Percentiles rank a stretch among this genome's conserved stretches.
Conservation (phyloP, 768 basidiomycete species). For the Boletus huronensis region DNA sequence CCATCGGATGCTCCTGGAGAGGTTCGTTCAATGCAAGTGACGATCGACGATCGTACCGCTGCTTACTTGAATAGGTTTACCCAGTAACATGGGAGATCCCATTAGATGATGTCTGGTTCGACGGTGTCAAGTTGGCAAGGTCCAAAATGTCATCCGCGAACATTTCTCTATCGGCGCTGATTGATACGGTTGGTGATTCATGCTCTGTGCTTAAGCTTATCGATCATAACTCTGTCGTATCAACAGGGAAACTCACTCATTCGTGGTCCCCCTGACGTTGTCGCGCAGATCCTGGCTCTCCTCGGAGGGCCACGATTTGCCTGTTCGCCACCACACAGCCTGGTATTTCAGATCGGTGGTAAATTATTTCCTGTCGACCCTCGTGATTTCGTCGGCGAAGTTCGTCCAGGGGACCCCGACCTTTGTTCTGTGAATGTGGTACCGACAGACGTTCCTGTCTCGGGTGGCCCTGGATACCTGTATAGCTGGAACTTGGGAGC, state of each 20-base stretch:
- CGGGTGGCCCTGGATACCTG: constrained; percentile 49
- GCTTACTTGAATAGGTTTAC: constrained; percentile 41
- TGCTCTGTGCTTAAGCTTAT: neutral
- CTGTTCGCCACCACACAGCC: constrained; percentile 58
- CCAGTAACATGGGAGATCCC: constrained; percentile 71
- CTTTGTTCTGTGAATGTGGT: constrained; percentile 55
- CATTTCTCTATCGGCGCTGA: constrained; percentile 57
- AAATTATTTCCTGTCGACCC: constrained; percentile 70
- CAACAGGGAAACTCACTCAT: constrained; percentile 71
- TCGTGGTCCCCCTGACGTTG: constrained; percentile 67
- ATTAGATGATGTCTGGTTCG: constrained; percentile 68
- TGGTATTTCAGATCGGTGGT: constrained; percentile 68
- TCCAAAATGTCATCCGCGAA: constrained; percentile 47
- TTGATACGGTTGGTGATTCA: constrained; percentile 57
- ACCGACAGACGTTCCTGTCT: constrained; percentile 57
- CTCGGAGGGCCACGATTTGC: constrained; percentile 49
- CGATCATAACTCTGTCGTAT: neutral
- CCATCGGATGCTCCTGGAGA: constrained; percentile 58
- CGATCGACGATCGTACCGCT: neutral
- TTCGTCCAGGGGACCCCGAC: constrained; percentile 34
- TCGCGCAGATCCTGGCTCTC: constrained; percentile 42
- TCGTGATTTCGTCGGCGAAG: constrained; percentile 59
- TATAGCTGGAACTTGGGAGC: constrained; percentile 78
- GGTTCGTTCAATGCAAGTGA: constrained; percentile 35
- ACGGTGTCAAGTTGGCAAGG: constrained; percentile 56